Percentiles rank a stretch among this genome's conserved stretches.
These are phyloP conservation scores for Pyrenochaeta sp. DNA, from an alignment of 2,329 filamentous ascomycete genomes.

Conservation along the genomic window DNA sequence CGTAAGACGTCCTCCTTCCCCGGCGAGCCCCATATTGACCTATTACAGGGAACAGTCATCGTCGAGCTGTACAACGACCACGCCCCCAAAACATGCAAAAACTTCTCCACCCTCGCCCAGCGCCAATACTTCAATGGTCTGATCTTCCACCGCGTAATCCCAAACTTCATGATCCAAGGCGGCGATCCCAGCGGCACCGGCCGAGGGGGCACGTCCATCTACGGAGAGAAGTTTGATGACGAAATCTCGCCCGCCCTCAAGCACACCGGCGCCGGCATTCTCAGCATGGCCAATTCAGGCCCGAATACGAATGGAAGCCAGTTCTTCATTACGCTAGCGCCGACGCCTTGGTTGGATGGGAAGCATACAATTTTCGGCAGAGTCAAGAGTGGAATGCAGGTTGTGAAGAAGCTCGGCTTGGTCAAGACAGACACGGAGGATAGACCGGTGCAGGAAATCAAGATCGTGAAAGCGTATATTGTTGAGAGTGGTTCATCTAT, in stretches of 20 bases:
- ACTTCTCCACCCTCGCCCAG: constrained; percentile 81
- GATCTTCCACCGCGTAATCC: constrained; percentile 93
- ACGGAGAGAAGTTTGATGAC: constrained; percentile 92
- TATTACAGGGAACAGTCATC: constrained; percentile 74
- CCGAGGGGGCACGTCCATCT: constrained; percentile 86
- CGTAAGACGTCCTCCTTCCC: constrained; percentile 59
- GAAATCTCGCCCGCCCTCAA: constrained; percentile 82
- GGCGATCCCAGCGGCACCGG: constrained; percentile 95
- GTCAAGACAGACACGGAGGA: constrained; percentile 86
- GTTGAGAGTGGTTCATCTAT: constrained; percentile 65
- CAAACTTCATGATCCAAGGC: constrained; percentile 95
- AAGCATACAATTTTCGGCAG: constrained; percentile 97
- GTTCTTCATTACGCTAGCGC: constrained; percentile 94
- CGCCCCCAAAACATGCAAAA: constrained; percentile 86
- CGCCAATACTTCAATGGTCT: constrained; percentile 88
- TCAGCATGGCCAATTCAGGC: constrained; percentile 96
- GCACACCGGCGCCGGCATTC: constrained; percentile 90
- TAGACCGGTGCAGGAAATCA: constrained; percentile 80
- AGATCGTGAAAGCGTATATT: constrained; percentile 76
- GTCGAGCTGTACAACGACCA: constrained; percentile 90
- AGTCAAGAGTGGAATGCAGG: constrained; percentile 80
- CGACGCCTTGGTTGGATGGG: constrained; percentile 94
- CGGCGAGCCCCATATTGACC: constrained; percentile 8
- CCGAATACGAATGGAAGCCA: constrained; percentile 93
- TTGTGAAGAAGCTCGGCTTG: constrained; percentile 87